Evolutionary conservation across 2,329 filamentous ascomycete species (phyloP), one percentile per base, ranked within the genome.

Genomic region (Ceratocystis cubensis): DNA sequence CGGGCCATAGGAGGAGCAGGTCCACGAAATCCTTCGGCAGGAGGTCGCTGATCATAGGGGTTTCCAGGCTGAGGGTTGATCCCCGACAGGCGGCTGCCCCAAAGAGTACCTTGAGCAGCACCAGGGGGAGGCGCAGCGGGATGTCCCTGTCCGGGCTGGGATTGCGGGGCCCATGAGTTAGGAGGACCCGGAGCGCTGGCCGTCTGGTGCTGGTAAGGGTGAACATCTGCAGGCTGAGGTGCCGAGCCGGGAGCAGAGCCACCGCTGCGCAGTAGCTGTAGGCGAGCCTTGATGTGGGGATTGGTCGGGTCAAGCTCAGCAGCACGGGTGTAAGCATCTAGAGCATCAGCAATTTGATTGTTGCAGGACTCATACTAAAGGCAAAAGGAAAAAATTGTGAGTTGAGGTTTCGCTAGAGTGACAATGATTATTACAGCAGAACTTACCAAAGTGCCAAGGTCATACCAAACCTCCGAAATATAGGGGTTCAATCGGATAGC

Each of bases 391-490:
- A 41, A 28, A 41, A 1, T 41, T n/a, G 20, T 33, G 64, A 46
- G 25, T 59, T 73, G 80, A 70, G 79, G 75, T 64, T 64, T 48
- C 30, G 5, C 3, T 5, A 4, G 37, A 15, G 22, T 44, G 57
- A 61, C 10, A 48, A n/a, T 63, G 45, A 67, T 41, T 41, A 41
- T 15, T 41, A 30, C 66, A 62, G 72, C 69, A 72, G 69, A 41
- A 83, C 88, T 80, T 83, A 95, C 90, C 80, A 99, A 74, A 72
- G 94, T 99, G 69, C 94, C 94, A 48, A 99, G 80, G 76, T 99
- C 94, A 76, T 97, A 99, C 94, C 94, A 99, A 64, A 99, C 94
- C 76, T 99, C 94, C 1, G 92, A 96, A 70, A 99, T 97, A 79
- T 96, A 96, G 4, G 94, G 94, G 75, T 97, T 99, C 72, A 99